phyloP scores from a whole-genome alignment of 1,284 basidiomycete species.

The Abortiporus biennis region DNA sequence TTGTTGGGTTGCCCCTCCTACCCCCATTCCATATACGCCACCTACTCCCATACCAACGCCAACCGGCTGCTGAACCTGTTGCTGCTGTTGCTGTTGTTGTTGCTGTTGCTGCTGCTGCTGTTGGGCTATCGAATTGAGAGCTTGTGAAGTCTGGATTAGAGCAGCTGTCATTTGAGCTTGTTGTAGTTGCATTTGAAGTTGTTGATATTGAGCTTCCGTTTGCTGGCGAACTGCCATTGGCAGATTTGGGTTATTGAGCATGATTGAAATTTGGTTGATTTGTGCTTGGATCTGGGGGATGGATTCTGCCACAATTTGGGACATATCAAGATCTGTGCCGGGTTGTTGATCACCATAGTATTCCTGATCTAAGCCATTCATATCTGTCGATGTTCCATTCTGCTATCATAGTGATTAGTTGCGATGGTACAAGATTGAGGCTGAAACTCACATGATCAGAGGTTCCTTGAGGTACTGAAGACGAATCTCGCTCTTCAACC shows the following conservation, averaged over 20 bases:
- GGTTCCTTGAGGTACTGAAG: background rate
- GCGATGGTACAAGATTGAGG: conserved; percentile 6
- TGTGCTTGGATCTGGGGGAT: conserved; percentile 78
- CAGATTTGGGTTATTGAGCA: conserved; percentile 70
- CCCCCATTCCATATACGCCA: conserved; percentile 6
- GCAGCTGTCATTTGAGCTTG: conserved; percentile 66
- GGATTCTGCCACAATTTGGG: conserved; percentile 62
- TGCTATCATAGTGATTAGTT: conserved; percentile 14
- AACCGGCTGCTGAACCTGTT: conserved; percentile 6
- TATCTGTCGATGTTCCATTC: no score
- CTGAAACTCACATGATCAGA: no score
- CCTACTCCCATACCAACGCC: conserved; percentile 2
- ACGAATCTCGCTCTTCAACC: conserved; percentile 17
- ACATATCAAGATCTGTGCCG: conserved; percentile 53
- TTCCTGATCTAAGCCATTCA: conserved; percentile 43
- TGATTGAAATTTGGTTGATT: conserved; percentile 65
- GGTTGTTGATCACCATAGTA: conserved; percentile 61
- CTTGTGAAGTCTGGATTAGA: conserved; percentile 45
- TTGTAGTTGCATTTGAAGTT: conserved; percentile 69
- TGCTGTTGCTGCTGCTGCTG: conserved; percentile 31
- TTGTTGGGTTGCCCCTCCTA: conserved; percentile 9
- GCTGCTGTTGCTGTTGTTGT: conserved; percentile 12
- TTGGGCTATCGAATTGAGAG: conserved; percentile 28
- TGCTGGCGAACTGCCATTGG: conserved; percentile 68
- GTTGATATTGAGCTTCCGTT: conserved; percentile 71